Evolutionary conservation across 495 filamentous ascomycete genomes (phyloP), one percentile per base, ranked within the genome.

Genomic region (Astrothelium subdiscretum): DNA sequence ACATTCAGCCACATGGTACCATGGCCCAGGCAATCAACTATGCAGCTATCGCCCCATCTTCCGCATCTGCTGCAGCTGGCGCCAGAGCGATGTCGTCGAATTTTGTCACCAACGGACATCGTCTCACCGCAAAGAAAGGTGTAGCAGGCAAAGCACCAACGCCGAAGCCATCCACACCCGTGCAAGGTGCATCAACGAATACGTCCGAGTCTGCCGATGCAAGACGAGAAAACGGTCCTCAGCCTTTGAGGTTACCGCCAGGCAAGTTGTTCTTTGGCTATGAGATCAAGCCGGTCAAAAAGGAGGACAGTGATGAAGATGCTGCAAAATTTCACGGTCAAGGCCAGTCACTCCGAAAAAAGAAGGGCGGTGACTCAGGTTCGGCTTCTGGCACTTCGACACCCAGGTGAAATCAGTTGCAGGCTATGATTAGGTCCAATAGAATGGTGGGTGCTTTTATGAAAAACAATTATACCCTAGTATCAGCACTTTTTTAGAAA

Each of bases 11-110:
- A 27, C 87, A 94, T 63, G 94, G 94, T 6, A 91, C 87, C 31
- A 98, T 98, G 94, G 92, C 95, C 1, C 90, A 95, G 70, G 82
- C 90, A 18, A 96, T 98, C 76, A 97, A 97, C 77, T 98, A 97
- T 72, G 83, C 89, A 44, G 83, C 92, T n/a, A 96, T 98, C 66
- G 88, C 90, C 0, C 94, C 94, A 0, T 85, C 85, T 15, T 79
- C 89, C 1, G 83, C 79, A 6, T 78, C 83, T 12, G 83, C 83
- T 15, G 80, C 81, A 0, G 72, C 80, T 8, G 84, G 86, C 29
- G 82, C 80, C 15, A 79, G 80, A 67, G 85, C 85, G 2, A 79
- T 80, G 13, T 87, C 85, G 1, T 94, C 90, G 0, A 88, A 95
- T 70, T 98, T 97, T 69, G 68, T 87, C 1, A 78, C 76, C 0